phyloP scores from a whole-genome alignment of 2,329 filamentous ascomycete genomes.

The Aspergillus piperis region DNA sequence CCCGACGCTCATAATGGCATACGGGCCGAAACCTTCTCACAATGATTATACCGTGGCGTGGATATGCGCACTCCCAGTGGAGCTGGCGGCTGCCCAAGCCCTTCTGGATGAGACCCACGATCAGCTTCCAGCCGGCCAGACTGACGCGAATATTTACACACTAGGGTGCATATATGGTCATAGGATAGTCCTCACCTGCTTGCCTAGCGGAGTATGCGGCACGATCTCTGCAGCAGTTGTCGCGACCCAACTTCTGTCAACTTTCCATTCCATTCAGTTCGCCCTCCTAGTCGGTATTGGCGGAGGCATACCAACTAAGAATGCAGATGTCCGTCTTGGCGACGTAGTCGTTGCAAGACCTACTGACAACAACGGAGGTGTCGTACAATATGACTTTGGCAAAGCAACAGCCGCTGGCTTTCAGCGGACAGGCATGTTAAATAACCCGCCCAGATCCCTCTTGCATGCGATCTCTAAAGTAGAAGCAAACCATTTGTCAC shows the following conservation, averaged over 20 bases:
- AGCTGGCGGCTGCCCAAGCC: background rate
- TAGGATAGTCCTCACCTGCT: background rate
- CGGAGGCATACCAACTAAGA: background rate
- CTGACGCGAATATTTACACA: background rate
- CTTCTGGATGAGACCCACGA: background rate
- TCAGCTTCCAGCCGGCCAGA: background rate
- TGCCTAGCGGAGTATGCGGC: background rate
- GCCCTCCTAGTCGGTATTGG: background rate
- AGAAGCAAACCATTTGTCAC: background rate
- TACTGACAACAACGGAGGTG: background rate
- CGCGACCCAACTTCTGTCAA: background rate
- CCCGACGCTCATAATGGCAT: too few species aligned
- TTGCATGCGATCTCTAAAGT: slow-evolving; percentile 3
- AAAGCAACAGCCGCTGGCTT: slow-evolving; percentile 1
- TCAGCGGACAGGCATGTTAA: slow-evolving; percentile 3
- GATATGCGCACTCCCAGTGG: background rate
- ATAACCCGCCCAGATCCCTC: background rate
- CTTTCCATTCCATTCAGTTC: background rate
- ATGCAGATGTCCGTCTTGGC: background rate
- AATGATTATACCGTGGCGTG: background rate
- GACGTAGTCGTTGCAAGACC: background rate
- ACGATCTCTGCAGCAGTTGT: background rate
- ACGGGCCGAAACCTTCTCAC: background rate
- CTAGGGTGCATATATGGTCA: background rate
- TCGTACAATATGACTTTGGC: slow-evolving; percentile 10